A percentile compares a stretch with the other conserved stretches of the same genome.
Conservation (phyloP, 805 yeast species). For the Ogataea nitratoaversa region DNA sequence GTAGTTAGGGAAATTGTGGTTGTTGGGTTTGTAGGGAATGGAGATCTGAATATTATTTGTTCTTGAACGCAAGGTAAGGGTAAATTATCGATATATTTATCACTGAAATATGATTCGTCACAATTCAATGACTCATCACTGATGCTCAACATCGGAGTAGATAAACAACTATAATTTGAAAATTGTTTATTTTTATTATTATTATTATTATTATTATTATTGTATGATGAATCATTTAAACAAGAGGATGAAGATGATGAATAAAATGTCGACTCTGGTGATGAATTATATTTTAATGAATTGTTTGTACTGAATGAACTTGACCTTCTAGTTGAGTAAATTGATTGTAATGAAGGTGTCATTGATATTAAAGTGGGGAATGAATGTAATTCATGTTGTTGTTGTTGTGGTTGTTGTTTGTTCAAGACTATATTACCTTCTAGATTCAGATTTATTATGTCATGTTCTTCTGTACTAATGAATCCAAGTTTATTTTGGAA, state of each 20-base stretch:
- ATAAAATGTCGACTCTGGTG: neutral
- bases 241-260: neutral
- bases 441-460: neutral
- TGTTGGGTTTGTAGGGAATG: neutral
- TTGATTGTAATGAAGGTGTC: constrained; percentile 10
- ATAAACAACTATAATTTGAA: too few relatives aligned
- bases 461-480: neutral
- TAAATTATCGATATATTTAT: neutral
- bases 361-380: neutral
- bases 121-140: neutral
- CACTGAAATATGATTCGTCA: neutral
- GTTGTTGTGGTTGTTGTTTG: neutral
- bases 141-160: neutral
- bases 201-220: too few relatives aligned
- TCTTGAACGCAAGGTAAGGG: neutral
- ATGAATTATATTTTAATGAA: constrained; percentile 1
- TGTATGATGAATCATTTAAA: neutral
- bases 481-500: neutral
- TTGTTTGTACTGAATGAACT: neutral
- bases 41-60: neutral
- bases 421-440: too few relatives aligned
- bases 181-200: too few relatives aligned
- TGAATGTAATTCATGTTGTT: neutral
- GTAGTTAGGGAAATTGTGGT: neutral
- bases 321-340: constrained; percentile 3